These are phyloP conservation scores for Gentiana macrophylla DNA, from an alignment of 257 asterid genomes.

Conservation along the genomic window DNA sequence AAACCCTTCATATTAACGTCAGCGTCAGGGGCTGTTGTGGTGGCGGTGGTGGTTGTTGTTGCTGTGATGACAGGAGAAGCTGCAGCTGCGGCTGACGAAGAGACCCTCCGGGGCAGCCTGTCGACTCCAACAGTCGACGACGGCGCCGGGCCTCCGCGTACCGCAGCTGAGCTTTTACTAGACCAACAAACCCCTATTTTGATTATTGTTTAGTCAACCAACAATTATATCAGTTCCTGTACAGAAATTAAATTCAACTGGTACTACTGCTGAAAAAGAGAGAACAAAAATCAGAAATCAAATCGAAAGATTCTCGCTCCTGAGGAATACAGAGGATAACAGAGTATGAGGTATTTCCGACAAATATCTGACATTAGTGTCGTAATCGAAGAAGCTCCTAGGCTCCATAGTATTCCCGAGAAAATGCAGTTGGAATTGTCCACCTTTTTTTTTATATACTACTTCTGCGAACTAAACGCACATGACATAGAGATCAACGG, in stretches of 20 bases:
- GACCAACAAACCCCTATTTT: conserved; percentile 72
- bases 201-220: background rate
- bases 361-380: too few species aligned
- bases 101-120: conserved; percentile 8
- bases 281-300: background rate
- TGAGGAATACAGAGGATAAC: too few species aligned
- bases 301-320: too few species aligned
- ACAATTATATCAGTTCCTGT: background rate
- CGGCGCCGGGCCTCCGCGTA: conserved; percentile 32
- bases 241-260: background rate
- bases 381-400: too few species aligned
- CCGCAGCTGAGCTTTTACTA: conserved; percentile 39
- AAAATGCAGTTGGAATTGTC: too few species aligned
- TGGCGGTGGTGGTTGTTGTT: conserved; percentile 21
- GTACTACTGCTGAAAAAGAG: background rate
- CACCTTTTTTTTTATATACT: too few species aligned
- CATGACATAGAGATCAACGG: too few species aligned
- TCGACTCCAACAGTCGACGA: conserved; percentile 24
- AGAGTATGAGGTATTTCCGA: background rate
- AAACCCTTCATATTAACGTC: conserved; percentile 53
- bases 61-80: conserved; percentile 12
- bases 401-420: too few species aligned
- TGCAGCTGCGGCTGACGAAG: conserved; percentile 4
- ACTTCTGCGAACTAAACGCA: too few species aligned
- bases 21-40: conserved; percentile 20